Percentiles rank a stretch among this genome's conserved stretches.
These are phyloP conservation scores for Petunia hybrid DNA, from an alignment of 305 asterid species.

Conservation along the genomic window DNA sequence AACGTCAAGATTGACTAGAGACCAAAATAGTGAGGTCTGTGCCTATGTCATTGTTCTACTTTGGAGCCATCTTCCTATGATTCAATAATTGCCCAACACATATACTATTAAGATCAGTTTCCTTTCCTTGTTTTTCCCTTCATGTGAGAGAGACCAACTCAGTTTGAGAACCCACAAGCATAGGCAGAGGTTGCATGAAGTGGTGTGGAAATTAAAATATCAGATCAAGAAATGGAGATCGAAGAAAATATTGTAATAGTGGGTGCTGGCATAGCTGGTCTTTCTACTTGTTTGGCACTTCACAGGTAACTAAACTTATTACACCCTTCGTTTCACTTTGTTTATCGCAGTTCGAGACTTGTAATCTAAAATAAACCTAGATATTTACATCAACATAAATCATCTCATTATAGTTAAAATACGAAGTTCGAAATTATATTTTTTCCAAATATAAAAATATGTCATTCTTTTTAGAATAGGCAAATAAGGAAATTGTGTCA, in stretches of 20 bases:
- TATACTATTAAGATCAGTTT: background rate
- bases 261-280: slow-evolving; percentile 72
- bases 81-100: background rate
- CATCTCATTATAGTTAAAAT: too few species aligned
- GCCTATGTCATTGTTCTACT: slow-evolving; percentile 7
- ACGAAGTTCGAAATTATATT: too few species aligned
- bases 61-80: background rate
- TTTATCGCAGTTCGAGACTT: too few species aligned
- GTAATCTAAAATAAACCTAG: too few species aligned
- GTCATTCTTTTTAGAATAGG: too few species aligned
- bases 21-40: background rate
- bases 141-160: background rate
- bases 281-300: slow-evolving; percentile 59
- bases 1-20: background rate
- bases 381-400: too few species aligned
- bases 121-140: background rate
- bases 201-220: background rate
- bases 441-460: too few species aligned
- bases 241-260: slow-evolving; percentile 58
- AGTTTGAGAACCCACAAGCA: background rate
- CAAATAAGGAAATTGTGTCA: too few species aligned
- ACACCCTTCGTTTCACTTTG: too few species aligned
- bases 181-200: background rate
- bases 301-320: slow-evolving; percentile 51
- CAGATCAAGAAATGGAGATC: slow-evolving; percentile 45